Base-by-base conservation (phyloP, 2,329 filamentous ascomycete genomes). In the Ceratocystis huliohia region DNA sequence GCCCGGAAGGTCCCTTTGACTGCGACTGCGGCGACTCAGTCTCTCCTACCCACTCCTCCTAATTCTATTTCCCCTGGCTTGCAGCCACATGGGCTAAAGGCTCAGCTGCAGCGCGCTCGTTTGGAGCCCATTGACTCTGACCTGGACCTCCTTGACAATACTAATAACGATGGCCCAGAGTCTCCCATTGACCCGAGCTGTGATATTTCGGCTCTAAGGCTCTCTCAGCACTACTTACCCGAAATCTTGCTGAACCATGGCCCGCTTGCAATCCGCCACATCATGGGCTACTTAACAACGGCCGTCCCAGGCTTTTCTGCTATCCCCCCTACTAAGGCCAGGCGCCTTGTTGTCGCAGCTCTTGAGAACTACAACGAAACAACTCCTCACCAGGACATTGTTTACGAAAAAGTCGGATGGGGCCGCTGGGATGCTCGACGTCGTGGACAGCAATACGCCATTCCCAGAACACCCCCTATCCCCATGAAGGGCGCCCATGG, bases 401-500 rank as follows among this genome's bases (percentile, higher is more conserved):
- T 87, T 73, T 97, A 96, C 74, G 89, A 95, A 75, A 97, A 97
- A 80, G 91, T 96, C 68, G 93, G 93, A 73, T 97, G 93, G 93
- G 94, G 94, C 68, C 86, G 91, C 70, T 99, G 93, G 93, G 89
- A 95, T 75, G 94, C 92, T 69, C 86, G 86, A 73, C 82, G 84
- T 74, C 85, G 85, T 71, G 89, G 87, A 65, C 83, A 89, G 69
- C 78, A 82, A 56, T 72, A 78, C 69, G 78, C 80, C 69, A 74
- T 78, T 68, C 62, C 59, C 70, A 73, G 66, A 65, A 65, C 56
- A 69, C 74, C 71, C 73, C 78, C 74, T 73, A 75, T 71, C 72
- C 61, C 50, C 15, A 28, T 20, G 8, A 33, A 41, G 20, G 50
- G 8, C 1, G 74, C 70, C 74, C 79, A 74, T 74, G 78, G 71